Conservation (phyloP, 768 basidiomycete genomes). For the Phanerochaete sordida region DNA sequence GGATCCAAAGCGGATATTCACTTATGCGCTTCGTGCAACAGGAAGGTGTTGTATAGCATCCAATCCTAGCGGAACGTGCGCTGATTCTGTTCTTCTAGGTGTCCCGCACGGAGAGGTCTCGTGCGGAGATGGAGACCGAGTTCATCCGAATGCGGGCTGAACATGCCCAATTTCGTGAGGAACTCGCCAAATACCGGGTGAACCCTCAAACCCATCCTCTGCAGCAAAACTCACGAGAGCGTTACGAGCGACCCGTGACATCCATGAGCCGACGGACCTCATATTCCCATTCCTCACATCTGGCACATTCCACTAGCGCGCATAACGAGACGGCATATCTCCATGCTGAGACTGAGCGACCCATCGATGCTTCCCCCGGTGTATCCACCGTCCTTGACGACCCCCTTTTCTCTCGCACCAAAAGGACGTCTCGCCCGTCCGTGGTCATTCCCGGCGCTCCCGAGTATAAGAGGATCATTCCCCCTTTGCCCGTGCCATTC, state of each 20-base stretch:
- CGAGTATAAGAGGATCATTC: constrained; percentile 4
- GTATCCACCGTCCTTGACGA: not conserved
- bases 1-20: not conserved
- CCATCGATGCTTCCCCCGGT: not conserved
- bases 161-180: constrained; percentile 10
- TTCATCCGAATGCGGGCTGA: constrained; percentile 8
- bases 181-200: constrained; percentile 8
- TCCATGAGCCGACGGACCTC: constrained; percentile 2
- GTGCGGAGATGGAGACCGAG: constrained; percentile 6
- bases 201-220: not conserved
- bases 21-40: not conserved
- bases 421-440: not conserved
- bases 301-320: not conserved
- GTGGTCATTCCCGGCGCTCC: constrained; percentile 8
- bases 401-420: not conserved
- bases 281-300: not conserved
- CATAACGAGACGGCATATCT: not conserved
- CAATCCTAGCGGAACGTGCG: too few species aligned
- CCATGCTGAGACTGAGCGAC: not conserved
- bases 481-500: not conserved
- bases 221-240: not conserved
- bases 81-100: constrained; percentile 5
- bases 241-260: constrained; percentile 2
- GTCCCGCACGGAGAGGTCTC: constrained; percentile 3
- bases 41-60: constrained; percentile 11